A percentile compares a stretch with the other conserved stretches of the same genome.
phyloP scores from a whole-genome alignment of 2,329 filamentous ascomycete species.

The Amylocarpus encephaloides region DNA sequence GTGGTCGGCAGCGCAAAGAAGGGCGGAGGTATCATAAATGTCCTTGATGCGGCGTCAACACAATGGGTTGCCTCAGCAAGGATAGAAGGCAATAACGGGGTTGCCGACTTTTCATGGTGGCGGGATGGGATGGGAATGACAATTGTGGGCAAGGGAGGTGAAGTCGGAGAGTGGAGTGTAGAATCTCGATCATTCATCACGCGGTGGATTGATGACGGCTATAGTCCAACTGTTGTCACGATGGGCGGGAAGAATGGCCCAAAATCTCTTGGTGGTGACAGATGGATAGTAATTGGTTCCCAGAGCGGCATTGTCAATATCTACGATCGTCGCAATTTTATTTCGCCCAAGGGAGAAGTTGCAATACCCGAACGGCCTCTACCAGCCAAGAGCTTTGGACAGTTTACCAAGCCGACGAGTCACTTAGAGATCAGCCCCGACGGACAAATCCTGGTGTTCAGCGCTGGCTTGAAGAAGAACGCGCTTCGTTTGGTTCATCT shows the following conservation, averaged over 20 bases:
- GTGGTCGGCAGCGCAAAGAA: slow-evolving; percentile 74
- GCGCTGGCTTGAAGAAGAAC: slow-evolving; percentile 80
- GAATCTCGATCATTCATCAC: slow-evolving; percentile 62
- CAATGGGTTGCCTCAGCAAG: slow-evolving; percentile 84
- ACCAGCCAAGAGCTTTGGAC: slow-evolving; percentile 70
- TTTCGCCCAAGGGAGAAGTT: slow-evolving; percentile 35
- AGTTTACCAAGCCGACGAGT: slow-evolving; percentile 81
- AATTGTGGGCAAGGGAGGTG: slow-evolving; percentile 78
- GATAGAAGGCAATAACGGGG: slow-evolving; percentile 73
- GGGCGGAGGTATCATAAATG: slow-evolving; percentile 81
- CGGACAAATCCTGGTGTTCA: slow-evolving; percentile 83
- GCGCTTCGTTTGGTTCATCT: slow-evolving; percentile 82
- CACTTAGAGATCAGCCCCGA: slow-evolving; percentile 77
- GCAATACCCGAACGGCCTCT: slow-evolving; percentile 61
- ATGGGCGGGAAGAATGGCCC: slow-evolving; percentile 64
- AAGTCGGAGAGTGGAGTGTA: slow-evolving; percentile 84
- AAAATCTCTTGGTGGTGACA: slow-evolving; percentile 62
- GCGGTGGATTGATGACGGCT: slow-evolving; percentile 85
- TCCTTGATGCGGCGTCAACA: slow-evolving; percentile 70
- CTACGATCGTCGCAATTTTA: slow-evolving; percentile 64
- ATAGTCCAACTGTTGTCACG: slow-evolving; percentile 73
- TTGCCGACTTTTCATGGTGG: slow-evolving; percentile 95
- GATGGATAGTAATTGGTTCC: slow-evolving; percentile 85
- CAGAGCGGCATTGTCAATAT: slow-evolving; percentile 86
- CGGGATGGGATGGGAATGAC: slow-evolving; percentile 72